Base-by-base conservation (phyloP, 768 basidiomycete species). In the Mycena maculata region DNA sequence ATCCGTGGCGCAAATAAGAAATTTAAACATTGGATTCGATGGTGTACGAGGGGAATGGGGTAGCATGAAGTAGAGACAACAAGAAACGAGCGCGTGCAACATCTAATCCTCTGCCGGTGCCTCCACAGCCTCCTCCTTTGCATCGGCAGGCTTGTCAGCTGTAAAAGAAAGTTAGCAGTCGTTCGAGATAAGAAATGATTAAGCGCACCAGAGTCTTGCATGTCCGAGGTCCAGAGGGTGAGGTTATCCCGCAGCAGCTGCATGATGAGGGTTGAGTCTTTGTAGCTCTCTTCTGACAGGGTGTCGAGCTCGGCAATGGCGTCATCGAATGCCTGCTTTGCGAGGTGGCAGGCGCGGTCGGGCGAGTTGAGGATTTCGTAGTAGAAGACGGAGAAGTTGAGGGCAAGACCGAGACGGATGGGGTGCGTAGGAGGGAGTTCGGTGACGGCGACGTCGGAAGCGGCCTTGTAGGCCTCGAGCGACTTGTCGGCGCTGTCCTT, bases 301-400 rank as follows among this genome's bases (percentile, higher is more conserved):
- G 96, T 98, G 86, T 99, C 96, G 76, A 98, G 94, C 84, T 99
- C 96, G 72, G 96, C 96, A 78, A 99, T 98, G 49, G 97, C 97
- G 80, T 98, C 96, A 71, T 98, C 96, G 81, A 99, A 99, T 10
- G 97, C 96, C 82, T n/a, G n/a, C n/a, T 99, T 99, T 80, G 96
- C 96, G 72, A 98, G 92, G 78, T 96, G 94, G 86, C 96, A 98
- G 56, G 97, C 97, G 81, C 95, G 94, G 82, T 98, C 96, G 73
- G 97, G 96, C 82, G 92, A 93, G 90, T 98, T 98, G 81, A 98
- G 91, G 79, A 98, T 98, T 83, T 98, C 96, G 85, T 98, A 98
- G 89, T 98, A 98, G 88, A 99, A 98, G 54, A 99, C 96, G 59
- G 95, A 98, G 90, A 98, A 98, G 89, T 99, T 99, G 77, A 99